Evolutionary conservation across 805 yeast genomes (phyloP).

Genomic region (baker's yeast (Saccharomyces cerevisiae)): DNA sequence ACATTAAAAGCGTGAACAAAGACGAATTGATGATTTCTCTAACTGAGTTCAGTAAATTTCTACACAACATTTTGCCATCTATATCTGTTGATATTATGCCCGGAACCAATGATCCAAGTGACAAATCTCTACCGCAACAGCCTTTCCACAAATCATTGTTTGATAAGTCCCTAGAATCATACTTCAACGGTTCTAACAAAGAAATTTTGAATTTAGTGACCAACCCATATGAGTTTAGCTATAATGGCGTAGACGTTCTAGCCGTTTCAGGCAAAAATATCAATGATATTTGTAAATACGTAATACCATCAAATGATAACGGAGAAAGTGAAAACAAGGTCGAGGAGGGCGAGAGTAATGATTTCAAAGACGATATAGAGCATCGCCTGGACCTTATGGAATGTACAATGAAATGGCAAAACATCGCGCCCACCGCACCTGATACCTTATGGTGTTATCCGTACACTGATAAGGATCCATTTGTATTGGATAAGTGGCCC

Average conservation of each 20-base stretch:
- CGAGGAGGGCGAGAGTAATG: conserved; percentile 17
- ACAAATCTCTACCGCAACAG: conserved; percentile 78
- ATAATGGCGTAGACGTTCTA: conserved; percentile 48
- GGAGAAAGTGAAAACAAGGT: conserved; percentile 24
- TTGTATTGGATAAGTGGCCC: conserved; percentile 70
- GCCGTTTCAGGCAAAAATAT: conserved; percentile 84
- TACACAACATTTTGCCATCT: conserved; percentile 47
- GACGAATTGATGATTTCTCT: conserved; percentile 50
- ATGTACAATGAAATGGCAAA: conserved; percentile 72
- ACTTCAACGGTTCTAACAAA: conserved; percentile 34
- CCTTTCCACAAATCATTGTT: conserved; percentile 77
- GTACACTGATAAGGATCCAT: conserved; percentile 68
- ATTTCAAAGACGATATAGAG: conserved; percentile 14
- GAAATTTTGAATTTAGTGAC: conserved; percentile 38
- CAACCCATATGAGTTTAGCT: conserved; percentile 68
- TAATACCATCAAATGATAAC: conserved; percentile 29
- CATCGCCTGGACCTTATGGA: conserved; percentile 50
- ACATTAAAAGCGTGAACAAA: conserved; percentile 35
- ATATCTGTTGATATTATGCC: conserved; percentile 76
- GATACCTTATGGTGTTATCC: conserved; percentile 92
- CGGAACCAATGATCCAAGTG: conserved; percentile 81
- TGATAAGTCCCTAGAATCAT: conserved; percentile 34
- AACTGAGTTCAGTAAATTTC: conserved; percentile 47
- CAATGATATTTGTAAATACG: conserved; percentile 65
- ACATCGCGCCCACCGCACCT: conserved; percentile 89